Evolutionary conservation across 305 asterid species (phyloP), one percentile per base, ranked within the genome.

Genomic region (Lippia alba): DNA sequence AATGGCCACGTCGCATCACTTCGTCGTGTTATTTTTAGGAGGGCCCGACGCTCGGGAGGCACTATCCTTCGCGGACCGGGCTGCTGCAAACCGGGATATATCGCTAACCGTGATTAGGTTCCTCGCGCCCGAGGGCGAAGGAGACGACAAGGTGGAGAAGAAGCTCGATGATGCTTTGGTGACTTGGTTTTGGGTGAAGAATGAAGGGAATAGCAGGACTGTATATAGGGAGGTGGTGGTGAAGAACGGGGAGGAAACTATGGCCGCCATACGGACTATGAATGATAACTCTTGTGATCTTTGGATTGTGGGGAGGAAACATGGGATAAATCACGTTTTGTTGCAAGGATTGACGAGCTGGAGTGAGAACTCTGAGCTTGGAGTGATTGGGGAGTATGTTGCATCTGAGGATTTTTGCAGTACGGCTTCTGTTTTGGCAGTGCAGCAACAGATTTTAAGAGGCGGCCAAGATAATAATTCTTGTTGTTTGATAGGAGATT

Each of bases 11-110:
- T 33, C 12, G 36, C 76, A 81, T 65, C 84, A 79, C 10, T 75
- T 87, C 44, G 78, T 78, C 6, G 82, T 91, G 54, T 87, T 90
- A 16, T 92, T 88, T 83, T 73, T 90, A 78, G 98, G 98, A n/a
- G 96, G 97, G 10, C 77, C 92, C 0, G 97, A 92, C 73, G 82
- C 96, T 2, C 77, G 98, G 70, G 98, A 92, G 80, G 97, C 98
- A 8, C 81, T 92, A 9, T 70, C 81, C 41, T 88, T 73, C 70
- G 97, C 92, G 8, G 97, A 88, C 34, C 83, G 90, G 12, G 75
- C 84, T 69, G 83, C 84, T 41, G 77, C 78, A 8, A 78, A 81
- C 71, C 79, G 79, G 1, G 74, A 76, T 6, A 78, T 84, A 48
- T 75, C 83, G 0, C 83, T 92, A 44, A 90, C 95, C 8, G 92